phyloP scores from a whole-genome alignment of 305 asterid genomes.

The Lippia alba region DNA sequence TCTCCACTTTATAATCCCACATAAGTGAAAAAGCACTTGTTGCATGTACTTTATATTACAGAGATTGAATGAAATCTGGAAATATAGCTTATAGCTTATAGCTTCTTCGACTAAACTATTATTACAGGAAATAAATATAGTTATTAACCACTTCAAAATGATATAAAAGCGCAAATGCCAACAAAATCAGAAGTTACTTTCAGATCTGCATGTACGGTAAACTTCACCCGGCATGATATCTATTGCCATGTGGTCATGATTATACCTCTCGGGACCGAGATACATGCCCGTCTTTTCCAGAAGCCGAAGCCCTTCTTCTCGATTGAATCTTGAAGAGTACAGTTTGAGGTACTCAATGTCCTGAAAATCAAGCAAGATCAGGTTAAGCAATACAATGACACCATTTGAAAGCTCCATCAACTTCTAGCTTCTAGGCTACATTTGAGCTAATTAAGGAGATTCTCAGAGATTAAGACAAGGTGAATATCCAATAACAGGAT shows the following conservation, averaged over 20 bases:
- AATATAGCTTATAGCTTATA: neutral
- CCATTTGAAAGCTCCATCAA: neutral
- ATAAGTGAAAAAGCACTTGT: too few species aligned
- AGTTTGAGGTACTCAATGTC: slow-evolving; percentile 89
- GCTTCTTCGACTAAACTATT: slow-evolving; percentile 3
- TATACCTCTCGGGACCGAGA: slow-evolving; percentile 83
- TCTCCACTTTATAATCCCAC: too few species aligned
- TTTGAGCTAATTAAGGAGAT: neutral
- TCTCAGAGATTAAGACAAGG: slow-evolving; percentile 2
- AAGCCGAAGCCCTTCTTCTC: slow-evolving; percentile 83
- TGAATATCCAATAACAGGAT: neutral
- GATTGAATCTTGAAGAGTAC: slow-evolving; percentile 79
- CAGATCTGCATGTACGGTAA: slow-evolving; percentile 72
- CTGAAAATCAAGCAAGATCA: slow-evolving; percentile 42
- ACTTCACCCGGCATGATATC: slow-evolving; percentile 92
- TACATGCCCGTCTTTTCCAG: slow-evolving; percentile 91
- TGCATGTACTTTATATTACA: too few species aligned
- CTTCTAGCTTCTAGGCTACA: too few species aligned
- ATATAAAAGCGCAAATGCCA: neutral
- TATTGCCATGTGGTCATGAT: slow-evolving; percentile 84
- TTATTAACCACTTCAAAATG: neutral
- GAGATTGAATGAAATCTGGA: too few species aligned
- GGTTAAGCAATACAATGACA: neutral
- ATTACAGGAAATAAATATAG: neutral
- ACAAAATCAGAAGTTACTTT: slow-evolving; percentile 35